phyloP scores from a whole-genome alignment of 495 filamentous ascomycete species.

The Xanthoparmelia taractica region DNA sequence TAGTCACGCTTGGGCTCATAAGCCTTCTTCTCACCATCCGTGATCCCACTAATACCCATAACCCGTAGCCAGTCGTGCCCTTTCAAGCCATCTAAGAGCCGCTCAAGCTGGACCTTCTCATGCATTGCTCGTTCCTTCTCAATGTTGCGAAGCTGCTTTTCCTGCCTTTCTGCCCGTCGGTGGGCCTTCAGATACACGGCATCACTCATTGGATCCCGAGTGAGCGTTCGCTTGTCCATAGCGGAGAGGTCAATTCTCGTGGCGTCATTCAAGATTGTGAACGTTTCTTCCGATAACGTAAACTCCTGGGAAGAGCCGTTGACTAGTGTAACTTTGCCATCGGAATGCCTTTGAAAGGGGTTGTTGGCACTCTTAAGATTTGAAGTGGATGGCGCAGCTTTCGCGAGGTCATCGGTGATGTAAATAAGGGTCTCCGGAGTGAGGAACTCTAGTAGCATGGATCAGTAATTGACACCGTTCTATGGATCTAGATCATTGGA shows the following conservation, averaged over 20 bases:
- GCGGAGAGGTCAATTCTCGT: slow-evolving; percentile 50
- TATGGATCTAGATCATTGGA: neutral
- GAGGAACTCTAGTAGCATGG: slow-evolving; percentile 36
- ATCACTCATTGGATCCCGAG: slow-evolving; percentile 62
- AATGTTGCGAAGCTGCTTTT: slow-evolving; percentile 87
- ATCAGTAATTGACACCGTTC: neutral
- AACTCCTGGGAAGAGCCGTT: slow-evolving; percentile 19
- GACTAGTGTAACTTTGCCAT: neutral
- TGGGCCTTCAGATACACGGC: slow-evolving; percentile 60
- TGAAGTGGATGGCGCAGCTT: slow-evolving; percentile 24
- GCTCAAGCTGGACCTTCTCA: slow-evolving; percentile 79
- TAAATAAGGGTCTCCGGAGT: slow-evolving; percentile 38
- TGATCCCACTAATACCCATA: slow-evolving; percentile 85
- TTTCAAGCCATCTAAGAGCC: slow-evolving; percentile 76
- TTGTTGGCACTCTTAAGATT: slow-evolving; percentile 32
- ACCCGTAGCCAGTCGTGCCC: slow-evolving; percentile 89
- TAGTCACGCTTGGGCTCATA: slow-evolving; percentile 79
- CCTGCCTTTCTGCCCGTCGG: slow-evolving; percentile 70
- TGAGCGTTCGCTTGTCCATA: slow-evolving; percentile 36
- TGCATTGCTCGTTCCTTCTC: slow-evolving; percentile 88
- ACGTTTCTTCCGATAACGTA: slow-evolving; percentile 27
- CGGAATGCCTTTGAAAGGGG: slow-evolving; percentile 11
- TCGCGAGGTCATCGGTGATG: slow-evolving; percentile 40
- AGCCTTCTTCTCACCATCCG: slow-evolving; percentile 71
- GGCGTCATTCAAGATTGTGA: slow-evolving; percentile 40